Percentiles rank a stretch among this genome's conserved stretches.
These are phyloP conservation scores for Pestalotiopsis sp. DNA, from an alignment of 2,329 filamentous ascomycete genomes.

Conservation along the genomic window DNA sequence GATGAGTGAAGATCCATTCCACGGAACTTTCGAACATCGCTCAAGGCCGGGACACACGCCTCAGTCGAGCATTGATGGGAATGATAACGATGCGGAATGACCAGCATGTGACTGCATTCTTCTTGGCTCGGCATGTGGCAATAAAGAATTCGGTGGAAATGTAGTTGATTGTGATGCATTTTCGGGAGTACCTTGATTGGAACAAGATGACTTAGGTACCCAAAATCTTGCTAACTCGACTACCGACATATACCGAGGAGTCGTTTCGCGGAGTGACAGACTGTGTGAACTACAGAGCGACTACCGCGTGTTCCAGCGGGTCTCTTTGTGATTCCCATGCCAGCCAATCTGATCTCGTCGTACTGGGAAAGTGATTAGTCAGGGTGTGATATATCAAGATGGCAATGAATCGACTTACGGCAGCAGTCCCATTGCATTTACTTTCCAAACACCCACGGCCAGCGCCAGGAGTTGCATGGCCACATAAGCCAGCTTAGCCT, in stretches of 20 bases:
- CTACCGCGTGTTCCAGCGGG: conserved; percentile 65
- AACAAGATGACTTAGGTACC: neutral
- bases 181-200: neutral
- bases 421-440: conserved; percentile 92
- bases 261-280: neutral
- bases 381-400: neutral
- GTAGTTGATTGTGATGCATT: neutral
- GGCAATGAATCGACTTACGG: conserved; percentile 60
- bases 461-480: conserved; percentile 82
- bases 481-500: conserved; percentile 86
- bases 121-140: neutral
- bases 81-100: neutral
- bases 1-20: conserved; percentile 1
- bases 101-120: neutral
- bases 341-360: conserved; percentile 94
- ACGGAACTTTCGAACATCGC: neutral
- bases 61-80: neutral
- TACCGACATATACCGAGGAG: neutral
- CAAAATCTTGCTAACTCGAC: neutral
- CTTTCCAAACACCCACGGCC: conserved; percentile 89
- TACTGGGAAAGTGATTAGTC: conserved; percentile 55
- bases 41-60: neutral
- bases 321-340: conserved; percentile 85
- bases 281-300: conserved; percentile 49
- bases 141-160: neutral